Evolutionary conservation across 179 eudicot genomes (phyloP).

Genomic region (Beta corolliflora): DNA sequence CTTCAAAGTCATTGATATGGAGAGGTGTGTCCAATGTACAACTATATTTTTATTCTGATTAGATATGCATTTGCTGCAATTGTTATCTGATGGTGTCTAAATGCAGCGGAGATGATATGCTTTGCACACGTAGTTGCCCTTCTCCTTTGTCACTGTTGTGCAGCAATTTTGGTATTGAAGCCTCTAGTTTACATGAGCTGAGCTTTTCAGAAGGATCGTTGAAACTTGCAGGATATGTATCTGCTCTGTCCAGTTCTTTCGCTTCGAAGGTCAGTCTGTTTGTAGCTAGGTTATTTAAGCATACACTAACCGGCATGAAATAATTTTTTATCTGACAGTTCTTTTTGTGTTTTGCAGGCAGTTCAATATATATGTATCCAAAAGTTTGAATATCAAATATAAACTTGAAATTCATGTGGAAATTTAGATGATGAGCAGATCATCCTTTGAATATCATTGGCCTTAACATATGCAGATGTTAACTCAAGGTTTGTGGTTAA

Average conservation of each 20-base stretch:
- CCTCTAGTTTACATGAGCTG: constrained; percentile 54
- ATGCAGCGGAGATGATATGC: constrained; percentile 81
- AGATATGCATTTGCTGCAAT: constrained; percentile 13
- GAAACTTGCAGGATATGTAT: constrained; percentile 76
- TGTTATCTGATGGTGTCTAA: constrained; percentile 25
- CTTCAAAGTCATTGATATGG: constrained; percentile 72
- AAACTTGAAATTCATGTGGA: constrained; percentile 14
- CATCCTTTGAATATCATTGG: constrained; percentile 37
- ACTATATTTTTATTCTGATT: constrained; percentile 12
- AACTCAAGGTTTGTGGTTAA: constrained; percentile 75
- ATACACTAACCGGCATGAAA: constrained; percentile 10
- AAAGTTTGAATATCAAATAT: neutral
- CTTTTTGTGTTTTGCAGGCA: constrained; percentile 60
- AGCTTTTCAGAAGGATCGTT: constrained; percentile 59
- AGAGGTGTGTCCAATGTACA: constrained; percentile 50
- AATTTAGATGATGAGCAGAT: constrained; percentile 12
- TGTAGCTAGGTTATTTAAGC: constrained; percentile 13
- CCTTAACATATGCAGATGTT: constrained; percentile 64
- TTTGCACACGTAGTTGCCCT: constrained; percentile 56
- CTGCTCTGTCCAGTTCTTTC: constrained; percentile 56
- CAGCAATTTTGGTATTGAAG: constrained; percentile 66
- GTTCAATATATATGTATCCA: constrained; percentile 96
- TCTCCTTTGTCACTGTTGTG: constrained; percentile 66
- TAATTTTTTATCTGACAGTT: constrained; percentile 22
- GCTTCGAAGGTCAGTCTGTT: constrained; percentile 55